Evolutionary conservation across 306 rosid genomes (phyloP).

Genomic region (Trifolium dubium): DNA sequence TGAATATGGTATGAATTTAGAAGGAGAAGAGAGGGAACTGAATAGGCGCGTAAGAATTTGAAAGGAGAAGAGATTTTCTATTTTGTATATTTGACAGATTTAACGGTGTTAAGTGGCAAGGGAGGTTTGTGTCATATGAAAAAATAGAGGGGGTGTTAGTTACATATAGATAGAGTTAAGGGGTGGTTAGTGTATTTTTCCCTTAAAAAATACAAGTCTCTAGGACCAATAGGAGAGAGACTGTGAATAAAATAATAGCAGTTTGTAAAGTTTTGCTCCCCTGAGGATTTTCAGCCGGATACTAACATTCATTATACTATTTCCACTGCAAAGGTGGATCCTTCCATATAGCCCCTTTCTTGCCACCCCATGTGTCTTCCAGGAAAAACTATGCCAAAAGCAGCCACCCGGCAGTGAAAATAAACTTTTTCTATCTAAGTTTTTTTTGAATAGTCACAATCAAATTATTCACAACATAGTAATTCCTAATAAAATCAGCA

Average conservation of each 20-base stretch:
- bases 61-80: no score
- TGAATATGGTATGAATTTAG: no score
- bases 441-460: background rate
- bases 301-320: slow-evolving; percentile 10
- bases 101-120: no score
- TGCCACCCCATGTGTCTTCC: slow-evolving; percentile 4
- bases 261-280: slow-evolving; percentile 27
- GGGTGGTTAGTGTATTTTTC: no score
- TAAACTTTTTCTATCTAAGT: background rate
- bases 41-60: no score
- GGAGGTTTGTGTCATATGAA: no score
- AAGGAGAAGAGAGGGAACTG: no score
- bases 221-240: slow-evolving; percentile 12
- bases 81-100: no score
- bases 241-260: slow-evolving; percentile 13
- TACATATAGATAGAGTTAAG: no score
- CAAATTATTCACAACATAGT: slow-evolving; percentile 5
- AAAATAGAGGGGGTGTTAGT: no score
- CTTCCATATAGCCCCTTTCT: slow-evolving; percentile 33
- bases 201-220: slow-evolving; percentile 15
- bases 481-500: slow-evolving; percentile 27
- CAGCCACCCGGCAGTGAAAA: slow-evolving; percentile 13
- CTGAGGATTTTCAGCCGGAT: slow-evolving; percentile 20
- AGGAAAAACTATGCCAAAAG: slow-evolving; percentile 25
- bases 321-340: slow-evolving; percentile 28